A percentile compares a stretch with the other conserved stretches of the same genome.
Conservation (phyloP, 176 grass and related monocot species). For the Zea luxurians region DNA sequence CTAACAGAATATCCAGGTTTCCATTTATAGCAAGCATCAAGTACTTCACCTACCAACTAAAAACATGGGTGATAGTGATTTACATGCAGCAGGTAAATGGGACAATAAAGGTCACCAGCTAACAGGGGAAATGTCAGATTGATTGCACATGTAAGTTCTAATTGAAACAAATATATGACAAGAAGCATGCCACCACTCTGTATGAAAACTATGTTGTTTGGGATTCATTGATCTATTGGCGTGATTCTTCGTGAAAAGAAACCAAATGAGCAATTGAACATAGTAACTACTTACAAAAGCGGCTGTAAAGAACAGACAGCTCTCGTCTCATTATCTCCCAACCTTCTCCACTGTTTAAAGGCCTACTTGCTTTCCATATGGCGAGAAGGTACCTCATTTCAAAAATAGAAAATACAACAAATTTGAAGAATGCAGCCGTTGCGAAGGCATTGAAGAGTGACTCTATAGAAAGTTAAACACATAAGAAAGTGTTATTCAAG, state of each 20-base stretch:
- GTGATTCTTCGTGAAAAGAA: conserved; percentile 18
- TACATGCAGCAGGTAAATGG: conserved; percentile 10
- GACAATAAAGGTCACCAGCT: background rate
- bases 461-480: conserved; percentile 56
- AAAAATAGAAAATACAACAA: conserved; percentile 98
- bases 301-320: conserved; percentile 95
- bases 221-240: conserved; percentile 1
- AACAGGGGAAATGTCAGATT: background rate
- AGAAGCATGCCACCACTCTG: conserved; percentile 19
- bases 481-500: background rate
- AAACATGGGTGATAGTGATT: background rate
- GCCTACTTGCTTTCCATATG: conserved; percentile 98
- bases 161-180: conserved; percentile 18
- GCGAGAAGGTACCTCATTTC: conserved; percentile 98
- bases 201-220: background rate
- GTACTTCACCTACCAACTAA: conserved; percentile 4
- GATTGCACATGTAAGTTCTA: conserved; percentile 8
- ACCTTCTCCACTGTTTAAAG: conserved; percentile 82
- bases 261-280: conserved; percentile 13
- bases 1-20: background rate
- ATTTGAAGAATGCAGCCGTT: conserved; percentile 98
- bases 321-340: conserved; percentile 96
- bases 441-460: conserved; percentile 99
- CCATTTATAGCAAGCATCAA: conserved; percentile 6
- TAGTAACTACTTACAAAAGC: conserved; percentile 88